Base-by-base conservation (phyloP, 1,284 basidiomycete species). In the Coniferiporia sulphurascens region DNA sequence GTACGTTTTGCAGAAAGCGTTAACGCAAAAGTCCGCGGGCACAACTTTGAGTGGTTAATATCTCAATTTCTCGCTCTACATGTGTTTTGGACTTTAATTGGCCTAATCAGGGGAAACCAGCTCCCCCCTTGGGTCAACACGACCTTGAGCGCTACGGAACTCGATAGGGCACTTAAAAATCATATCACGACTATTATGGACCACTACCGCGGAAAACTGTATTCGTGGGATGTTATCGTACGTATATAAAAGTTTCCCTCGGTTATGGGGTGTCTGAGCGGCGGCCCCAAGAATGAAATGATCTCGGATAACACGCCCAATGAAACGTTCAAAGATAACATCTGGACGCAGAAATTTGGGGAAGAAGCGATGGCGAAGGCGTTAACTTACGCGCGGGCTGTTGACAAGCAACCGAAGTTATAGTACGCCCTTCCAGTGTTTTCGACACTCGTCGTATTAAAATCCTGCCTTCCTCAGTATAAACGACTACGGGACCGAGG, bases 311-410 rank as follows among this genome's bases (percentile, higher is more conserved):
- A 58, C 48, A 49, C 52, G 10, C 59, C 59, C 17, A 62, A 62
- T 22, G 60, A 62, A 41, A 62, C 60, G 17, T 62, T 58, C 52
- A 62, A 62, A 17, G 60, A 62, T 17, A 62, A 62, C 34, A 58
- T 62, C 13, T 62, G 60, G 60, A 55, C 60, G 13, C 52, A 52
- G 48, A 58, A 58, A n/a, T 62, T 62, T 19, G 60, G 60, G 6
- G 60, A 62, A 34, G 46, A 58, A 3, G 56, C 60, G 8, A 55
- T 62, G 52, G 52, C 60, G 1, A 58, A 50, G 43, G 60, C 60
- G 19, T 52, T 62, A 7, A 58, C 41, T 19, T 58, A 58, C 35
- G 60, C 60, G 2, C 56, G 60, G 1, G 35, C 51, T 4, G 56
- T 55, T 7, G 60, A 62, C 32, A 54, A 35, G 27, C 34, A 49